phyloP scores from a whole-genome alignment of 2,329 filamentous ascomycete genomes.

The Colletotrichum chlorophyti region DNA sequence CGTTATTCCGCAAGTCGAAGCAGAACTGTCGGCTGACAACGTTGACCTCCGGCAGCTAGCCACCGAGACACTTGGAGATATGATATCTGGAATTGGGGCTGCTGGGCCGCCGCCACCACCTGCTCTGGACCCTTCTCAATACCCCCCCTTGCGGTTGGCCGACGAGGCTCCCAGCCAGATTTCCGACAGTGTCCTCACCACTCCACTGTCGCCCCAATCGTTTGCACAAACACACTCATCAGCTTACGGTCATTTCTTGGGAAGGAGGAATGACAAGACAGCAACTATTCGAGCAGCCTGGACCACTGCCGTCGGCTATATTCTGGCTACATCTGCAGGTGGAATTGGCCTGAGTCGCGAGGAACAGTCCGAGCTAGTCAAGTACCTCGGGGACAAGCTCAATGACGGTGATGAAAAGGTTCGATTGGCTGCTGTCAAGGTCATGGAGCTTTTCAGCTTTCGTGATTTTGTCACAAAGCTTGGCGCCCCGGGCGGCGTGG shows the following conservation, averaged over 20 bases:
- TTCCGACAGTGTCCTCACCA: conserved; percentile 72
- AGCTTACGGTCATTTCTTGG: conserved; percentile 85
- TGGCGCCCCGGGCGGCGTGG: conserved; percentile 76
- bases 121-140: conserved; percentile 79
- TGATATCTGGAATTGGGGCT: conserved; percentile 91
- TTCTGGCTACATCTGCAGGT: conserved; percentile 89
- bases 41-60: conserved; percentile 84
- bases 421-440: conserved; percentile 85
- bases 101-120: conserved; percentile 81
- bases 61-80: conserved; percentile 93
- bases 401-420: conserved; percentile 92
- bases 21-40: conserved; percentile 90
- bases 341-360: conserved; percentile 85
- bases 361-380: conserved; percentile 79
- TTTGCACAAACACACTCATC: conserved; percentile 83
- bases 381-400: conserved; percentile 79
- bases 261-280: conserved; percentile 86
- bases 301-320: conserved; percentile 83
- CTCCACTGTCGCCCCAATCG: conserved; percentile 84
- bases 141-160: conserved; percentile 75
- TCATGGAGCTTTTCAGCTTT: conserved; percentile 82
- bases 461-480: conserved; percentile 83
- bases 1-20: conserved; percentile 91
- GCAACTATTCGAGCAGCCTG: conserved; percentile 83
- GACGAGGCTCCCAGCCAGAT: conserved; percentile 60